Evolutionary conservation across 2,329 filamentous ascomycete species (phyloP).

Genomic region (Penicillium paneum): DNA sequence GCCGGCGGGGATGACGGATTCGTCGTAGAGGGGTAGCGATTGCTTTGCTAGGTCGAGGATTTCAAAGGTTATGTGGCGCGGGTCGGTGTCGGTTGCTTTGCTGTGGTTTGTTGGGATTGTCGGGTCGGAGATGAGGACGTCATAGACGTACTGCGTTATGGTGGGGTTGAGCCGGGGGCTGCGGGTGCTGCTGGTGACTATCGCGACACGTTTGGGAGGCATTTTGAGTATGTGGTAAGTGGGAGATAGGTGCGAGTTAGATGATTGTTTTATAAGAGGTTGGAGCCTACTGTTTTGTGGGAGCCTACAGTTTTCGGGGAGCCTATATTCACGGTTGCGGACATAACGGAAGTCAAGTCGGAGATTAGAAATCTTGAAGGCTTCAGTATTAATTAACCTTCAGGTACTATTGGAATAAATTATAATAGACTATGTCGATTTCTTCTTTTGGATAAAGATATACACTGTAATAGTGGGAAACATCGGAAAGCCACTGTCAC

Average conservation of each 20-base stretch:
- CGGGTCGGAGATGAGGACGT: constrained; percentile 20
- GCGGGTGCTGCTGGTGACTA: constrained; percentile 39
- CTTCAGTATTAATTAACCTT: background rate
- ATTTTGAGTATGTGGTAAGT: constrained; percentile 4
- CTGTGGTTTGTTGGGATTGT: constrained; percentile 16
- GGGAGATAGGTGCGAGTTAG: background rate
- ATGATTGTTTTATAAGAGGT: background rate
- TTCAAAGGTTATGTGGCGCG: constrained; percentile 23
- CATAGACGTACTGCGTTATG: constrained; percentile 33
- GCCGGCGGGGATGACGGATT: constrained; percentile 38
- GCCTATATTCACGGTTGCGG: background rate
- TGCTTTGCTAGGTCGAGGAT: constrained; percentile 34
- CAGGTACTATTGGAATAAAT: background rate
- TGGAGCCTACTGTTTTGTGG: background rate
- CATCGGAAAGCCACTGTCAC: background rate
- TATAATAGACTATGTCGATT: background rate
- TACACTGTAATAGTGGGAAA: no score
- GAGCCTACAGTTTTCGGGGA: background rate
- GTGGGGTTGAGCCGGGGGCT: constrained; percentile 36
- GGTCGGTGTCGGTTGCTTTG: constrained; percentile 13
- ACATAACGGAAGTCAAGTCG: background rate
- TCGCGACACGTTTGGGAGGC: constrained; percentile 29
- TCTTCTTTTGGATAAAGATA: background rate
- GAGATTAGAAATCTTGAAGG: background rate
- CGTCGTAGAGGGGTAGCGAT: constrained; percentile 40